A percentile compares a stretch with the other conserved stretches of the same genome.
Evolutionary conservation across 805 yeast genomes (phyloP).

Genomic region (Pichia manshurica): DNA sequence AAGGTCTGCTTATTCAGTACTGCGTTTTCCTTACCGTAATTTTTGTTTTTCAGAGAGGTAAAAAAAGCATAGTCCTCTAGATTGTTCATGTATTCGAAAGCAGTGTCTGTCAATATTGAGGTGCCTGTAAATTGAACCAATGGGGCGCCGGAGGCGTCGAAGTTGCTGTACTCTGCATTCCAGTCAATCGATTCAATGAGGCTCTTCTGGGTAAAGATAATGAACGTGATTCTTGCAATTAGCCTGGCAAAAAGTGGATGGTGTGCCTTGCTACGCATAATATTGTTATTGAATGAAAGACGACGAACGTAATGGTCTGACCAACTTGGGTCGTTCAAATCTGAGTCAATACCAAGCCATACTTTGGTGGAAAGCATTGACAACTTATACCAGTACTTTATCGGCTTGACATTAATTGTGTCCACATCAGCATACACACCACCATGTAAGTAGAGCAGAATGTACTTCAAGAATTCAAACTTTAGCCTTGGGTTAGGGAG

Average conservation of each 20-base stretch:
- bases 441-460: slow-evolving; percentile 46
- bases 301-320: slow-evolving; percentile 26
- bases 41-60: slow-evolving; percentile 21
- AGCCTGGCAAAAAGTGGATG: slow-evolving; percentile 31
- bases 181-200: slow-evolving; percentile 25
- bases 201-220: slow-evolving; percentile 25
- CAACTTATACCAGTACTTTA: slow-evolving; percentile 27
- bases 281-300: slow-evolving; percentile 24
- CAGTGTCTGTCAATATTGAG: slow-evolving; percentile 28
- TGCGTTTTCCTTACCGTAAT: slow-evolving; percentile 11
- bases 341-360: slow-evolving; percentile 24
- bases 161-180: slow-evolving; percentile 24
- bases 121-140: slow-evolving; percentile 30
- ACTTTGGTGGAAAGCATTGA: slow-evolving; percentile 13
- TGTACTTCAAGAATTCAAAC: slow-evolving; percentile 52
- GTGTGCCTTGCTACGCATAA: slow-evolving; percentile 29
- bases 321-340: slow-evolving; percentile 28
- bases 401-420: slow-evolving; percentile 48
- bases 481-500: slow-evolving; percentile 46
- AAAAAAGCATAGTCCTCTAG: slow-evolving; percentile 19
- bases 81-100: slow-evolving; percentile 27
- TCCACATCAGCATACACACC: slow-evolving; percentile 61
- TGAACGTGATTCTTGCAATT: slow-evolving; percentile 30
- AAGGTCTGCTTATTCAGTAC: slow-evolving; percentile 16
- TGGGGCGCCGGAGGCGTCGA: slow-evolving; percentile 30